These are phyloP conservation scores for Eucalyptus tenuipes DNA, from an alignment of 345 rosid species.

Conservation along the genomic window DNA sequence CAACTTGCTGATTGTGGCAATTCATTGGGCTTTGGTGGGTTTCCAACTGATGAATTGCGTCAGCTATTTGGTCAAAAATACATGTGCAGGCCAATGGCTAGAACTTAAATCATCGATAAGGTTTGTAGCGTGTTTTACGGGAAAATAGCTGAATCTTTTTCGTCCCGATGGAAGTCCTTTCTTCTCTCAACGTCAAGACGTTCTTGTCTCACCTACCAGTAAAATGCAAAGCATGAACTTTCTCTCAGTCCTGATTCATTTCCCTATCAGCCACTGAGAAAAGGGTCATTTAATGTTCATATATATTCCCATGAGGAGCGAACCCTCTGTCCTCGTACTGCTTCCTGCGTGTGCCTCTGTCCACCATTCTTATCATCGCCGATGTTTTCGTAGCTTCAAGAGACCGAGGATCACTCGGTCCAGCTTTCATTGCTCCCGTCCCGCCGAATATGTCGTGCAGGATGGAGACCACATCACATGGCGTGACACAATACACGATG, in stretches of 20 bases:
- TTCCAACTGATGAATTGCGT: background rate
- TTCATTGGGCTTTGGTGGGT: background rate
- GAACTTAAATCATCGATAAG: background rate
- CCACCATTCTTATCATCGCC: background rate
- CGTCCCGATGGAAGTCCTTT: background rate
- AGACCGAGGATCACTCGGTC: background rate
- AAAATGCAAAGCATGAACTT: background rate
- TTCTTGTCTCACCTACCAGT: background rate
- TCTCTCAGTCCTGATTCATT: background rate
- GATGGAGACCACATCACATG: background rate
- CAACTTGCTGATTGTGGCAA: background rate
- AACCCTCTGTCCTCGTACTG: background rate
- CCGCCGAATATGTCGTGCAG: background rate
- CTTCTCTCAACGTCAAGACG: background rate
- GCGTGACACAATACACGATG: background rate
- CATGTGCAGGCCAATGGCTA: background rate
- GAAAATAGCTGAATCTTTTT: background rate
- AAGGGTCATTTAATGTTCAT: background rate
- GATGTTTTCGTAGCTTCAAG: background rate
- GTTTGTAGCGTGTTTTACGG: background rate
- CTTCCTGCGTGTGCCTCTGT: background rate
- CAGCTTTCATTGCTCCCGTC: background rate
- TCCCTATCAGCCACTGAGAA: background rate
- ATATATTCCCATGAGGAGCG: background rate
- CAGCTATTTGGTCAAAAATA: background rate